phyloP scores from a whole-genome alignment of 176 grass and related monocot genomes.

The Oryza officinalis region DNA sequence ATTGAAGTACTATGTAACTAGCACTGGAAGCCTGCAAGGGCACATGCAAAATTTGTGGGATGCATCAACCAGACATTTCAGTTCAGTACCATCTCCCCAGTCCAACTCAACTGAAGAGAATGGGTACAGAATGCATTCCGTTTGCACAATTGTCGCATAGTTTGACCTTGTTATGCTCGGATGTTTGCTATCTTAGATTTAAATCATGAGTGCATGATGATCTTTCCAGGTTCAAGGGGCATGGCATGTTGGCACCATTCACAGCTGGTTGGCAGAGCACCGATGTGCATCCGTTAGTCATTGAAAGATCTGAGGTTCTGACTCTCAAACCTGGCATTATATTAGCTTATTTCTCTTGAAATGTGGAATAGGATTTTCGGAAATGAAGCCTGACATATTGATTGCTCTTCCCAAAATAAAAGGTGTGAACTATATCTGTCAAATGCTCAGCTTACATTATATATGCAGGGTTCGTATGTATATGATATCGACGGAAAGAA shows the following conservation, averaged over 20 bases:
- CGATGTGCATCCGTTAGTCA: slow-evolving; percentile 79
- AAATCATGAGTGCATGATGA: background rate
- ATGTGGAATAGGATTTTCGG: background rate
- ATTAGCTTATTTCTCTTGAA: slow-evolving; percentile 5
- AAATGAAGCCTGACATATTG: slow-evolving; percentile 16
- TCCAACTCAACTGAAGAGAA: slow-evolving; percentile 58
- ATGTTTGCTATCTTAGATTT: background rate
- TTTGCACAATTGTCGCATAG: background rate
- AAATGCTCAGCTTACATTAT: background rate
- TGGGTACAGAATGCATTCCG: slow-evolving; percentile 43
- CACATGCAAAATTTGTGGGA: slow-evolving; percentile 33
- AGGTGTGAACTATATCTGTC: background rate
- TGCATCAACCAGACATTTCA: slow-evolving; percentile 57
- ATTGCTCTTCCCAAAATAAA: background rate
- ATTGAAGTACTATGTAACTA: slow-evolving; percentile 50
- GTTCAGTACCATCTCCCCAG: slow-evolving; percentile 55
- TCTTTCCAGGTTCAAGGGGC: slow-evolving; percentile 81
- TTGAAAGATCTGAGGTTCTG: slow-evolving; percentile 89
- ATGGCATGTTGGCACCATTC: slow-evolving; percentile 97
- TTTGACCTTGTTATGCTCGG: slow-evolving; percentile 3
- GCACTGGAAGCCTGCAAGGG: slow-evolving; percentile 39
- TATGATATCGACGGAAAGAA: slow-evolving; percentile 88
- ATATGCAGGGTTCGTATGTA: slow-evolving; percentile 81
- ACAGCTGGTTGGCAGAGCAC: slow-evolving; percentile 97
- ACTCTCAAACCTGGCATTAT: background rate